phyloP scores from a whole-genome alignment of 2,329 filamentous ascomycete species.

The Aspergillus pseudoglaucus region DNA sequence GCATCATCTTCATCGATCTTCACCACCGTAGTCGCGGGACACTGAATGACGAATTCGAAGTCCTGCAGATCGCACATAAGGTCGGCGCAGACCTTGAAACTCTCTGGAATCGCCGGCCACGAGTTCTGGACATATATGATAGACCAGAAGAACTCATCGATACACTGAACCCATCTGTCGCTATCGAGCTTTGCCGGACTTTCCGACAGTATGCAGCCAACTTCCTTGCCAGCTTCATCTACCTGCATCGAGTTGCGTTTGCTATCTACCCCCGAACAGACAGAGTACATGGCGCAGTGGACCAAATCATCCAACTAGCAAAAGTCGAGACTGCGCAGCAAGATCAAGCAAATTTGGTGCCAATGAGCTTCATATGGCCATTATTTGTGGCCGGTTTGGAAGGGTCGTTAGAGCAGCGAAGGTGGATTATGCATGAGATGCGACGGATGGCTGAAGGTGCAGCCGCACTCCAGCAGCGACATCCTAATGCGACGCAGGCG shows the following conservation, averaged over 20 bases:
- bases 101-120: slow-evolving; percentile 28
- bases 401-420: slow-evolving; percentile 23
- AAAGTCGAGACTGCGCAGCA: slow-evolving; percentile 16
- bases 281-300: slow-evolving; percentile 28
- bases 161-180: slow-evolving; percentile 20
- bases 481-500: slow-evolving; percentile 26
- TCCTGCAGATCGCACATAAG: slow-evolving; percentile 31
- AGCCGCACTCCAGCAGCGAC: slow-evolving; percentile 10
- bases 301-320: slow-evolving; percentile 30
- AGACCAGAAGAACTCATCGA: slow-evolving; percentile 21
- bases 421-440: slow-evolving; percentile 29
- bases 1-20: slow-evolving; percentile 30
- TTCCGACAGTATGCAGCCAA: slow-evolving; percentile 31
- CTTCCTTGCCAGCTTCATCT: slow-evolving; percentile 31
- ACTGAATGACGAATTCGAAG: slow-evolving; percentile 32
- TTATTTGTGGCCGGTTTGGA: slow-evolving; percentile 30
- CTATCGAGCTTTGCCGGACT: slow-evolving; percentile 22
- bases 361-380: slow-evolving; percentile 30
- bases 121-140: slow-evolving; percentile 26
- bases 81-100: slow-evolving; percentile 30
- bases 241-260: slow-evolving; percentile 31
- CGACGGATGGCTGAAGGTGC: slow-evolving; percentile 22
- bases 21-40: slow-evolving; percentile 34
- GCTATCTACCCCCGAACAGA: slow-evolving; percentile 33
- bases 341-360: slow-evolving; percentile 12